Percentiles rank a stretch among this genome's conserved stretches.
These are phyloP conservation scores for Choiromyces venosus DNA, from an alignment of 495 filamentous ascomycete genomes.

Conservation along the genomic window DNA sequence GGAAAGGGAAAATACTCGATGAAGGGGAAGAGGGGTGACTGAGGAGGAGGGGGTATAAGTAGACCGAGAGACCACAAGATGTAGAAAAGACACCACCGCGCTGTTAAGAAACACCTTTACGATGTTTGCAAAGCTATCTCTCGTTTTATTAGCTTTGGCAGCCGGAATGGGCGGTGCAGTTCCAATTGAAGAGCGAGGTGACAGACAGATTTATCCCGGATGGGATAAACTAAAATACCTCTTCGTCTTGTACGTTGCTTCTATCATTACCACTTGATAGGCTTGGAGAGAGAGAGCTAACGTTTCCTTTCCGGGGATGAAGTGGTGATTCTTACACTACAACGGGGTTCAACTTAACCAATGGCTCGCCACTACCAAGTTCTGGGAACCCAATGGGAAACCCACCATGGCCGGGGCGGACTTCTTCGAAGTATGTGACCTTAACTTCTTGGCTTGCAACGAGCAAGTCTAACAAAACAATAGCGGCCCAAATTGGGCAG, in stretches of 20 bases:
- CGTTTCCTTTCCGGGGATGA: conserved; percentile 7
- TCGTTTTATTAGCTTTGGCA: background rate
- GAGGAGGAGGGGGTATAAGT: background rate
- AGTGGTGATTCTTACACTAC: conserved; percentile 61
- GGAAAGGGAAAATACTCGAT: background rate
- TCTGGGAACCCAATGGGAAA: conserved; percentile 67
- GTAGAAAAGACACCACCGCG: background rate
- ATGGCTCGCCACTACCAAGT: conserved; percentile 54
- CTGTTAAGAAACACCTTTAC: background rate
- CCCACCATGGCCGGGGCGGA: conserved; percentile 59
- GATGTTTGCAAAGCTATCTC: background rate
- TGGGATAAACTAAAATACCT: conserved; percentile 50
- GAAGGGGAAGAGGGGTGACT: background rate
- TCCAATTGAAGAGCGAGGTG: background rate
- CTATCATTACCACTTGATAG: background rate
- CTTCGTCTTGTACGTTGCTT: conserved; percentile 49
- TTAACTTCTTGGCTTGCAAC: background rate
- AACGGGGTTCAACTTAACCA: conserved; percentile 60
- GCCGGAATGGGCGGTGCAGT: background rate
- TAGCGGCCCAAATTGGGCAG: conserved; percentile 64
- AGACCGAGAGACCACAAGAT: background rate
- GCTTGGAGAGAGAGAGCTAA: conserved; percentile 18
- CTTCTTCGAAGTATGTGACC: conserved; percentile 44
- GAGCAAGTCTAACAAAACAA: background rate
- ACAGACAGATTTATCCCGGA: conserved; percentile 45